Conservation (phyloP, 352 stramenopile species). For the Pythium rishiriense region DNA sequence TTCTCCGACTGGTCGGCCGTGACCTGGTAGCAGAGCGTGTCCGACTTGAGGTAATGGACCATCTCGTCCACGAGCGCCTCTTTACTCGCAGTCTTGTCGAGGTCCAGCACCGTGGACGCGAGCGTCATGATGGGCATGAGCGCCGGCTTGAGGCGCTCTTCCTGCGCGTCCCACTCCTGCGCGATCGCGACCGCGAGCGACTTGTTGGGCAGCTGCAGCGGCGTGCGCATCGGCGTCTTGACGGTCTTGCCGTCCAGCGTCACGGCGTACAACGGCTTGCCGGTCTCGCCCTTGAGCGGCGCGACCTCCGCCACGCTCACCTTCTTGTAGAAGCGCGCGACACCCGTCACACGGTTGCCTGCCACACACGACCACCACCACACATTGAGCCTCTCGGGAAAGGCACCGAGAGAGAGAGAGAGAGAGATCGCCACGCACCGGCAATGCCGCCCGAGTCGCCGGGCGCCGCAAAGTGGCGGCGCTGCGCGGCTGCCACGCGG, state of each 20-base stretch:
- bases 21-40: slow-evolving; percentile 89
- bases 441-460: slow-evolving; percentile 27
- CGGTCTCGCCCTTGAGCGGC: neutral
- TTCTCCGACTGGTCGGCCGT: slow-evolving; percentile 81
- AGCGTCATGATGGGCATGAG: slow-evolving; percentile 90
- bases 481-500: slow-evolving; percentile 15
- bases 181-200: slow-evolving; percentile 72
- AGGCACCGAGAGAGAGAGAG: too few relatives aligned
- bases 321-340: slow-evolving; percentile 82
- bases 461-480: slow-evolving; percentile 26
- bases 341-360: slow-evolving; percentile 83
- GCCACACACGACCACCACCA: too few relatives aligned
- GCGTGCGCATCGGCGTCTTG: slow-evolving; percentile 70
- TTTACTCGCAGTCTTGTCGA: slow-evolving; percentile 54
- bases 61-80: slow-evolving; percentile 75
- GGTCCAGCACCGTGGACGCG: slow-evolving; percentile 75
- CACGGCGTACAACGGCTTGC: slow-evolving; percentile 49
- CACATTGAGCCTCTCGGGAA: too few relatives aligned
- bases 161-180: slow-evolving; percentile 85
- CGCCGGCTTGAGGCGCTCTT: slow-evolving; percentile 64
- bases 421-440: slow-evolving; percentile 17
- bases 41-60: slow-evolving; percentile 85
- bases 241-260: slow-evolving; percentile 83
- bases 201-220: slow-evolving; percentile 60
- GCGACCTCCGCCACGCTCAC: slow-evolving; percentile 68